Evolutionary conservation across 2,329 filamentous ascomycete genomes (phyloP).

Genomic region (Phoma sp.): DNA sequence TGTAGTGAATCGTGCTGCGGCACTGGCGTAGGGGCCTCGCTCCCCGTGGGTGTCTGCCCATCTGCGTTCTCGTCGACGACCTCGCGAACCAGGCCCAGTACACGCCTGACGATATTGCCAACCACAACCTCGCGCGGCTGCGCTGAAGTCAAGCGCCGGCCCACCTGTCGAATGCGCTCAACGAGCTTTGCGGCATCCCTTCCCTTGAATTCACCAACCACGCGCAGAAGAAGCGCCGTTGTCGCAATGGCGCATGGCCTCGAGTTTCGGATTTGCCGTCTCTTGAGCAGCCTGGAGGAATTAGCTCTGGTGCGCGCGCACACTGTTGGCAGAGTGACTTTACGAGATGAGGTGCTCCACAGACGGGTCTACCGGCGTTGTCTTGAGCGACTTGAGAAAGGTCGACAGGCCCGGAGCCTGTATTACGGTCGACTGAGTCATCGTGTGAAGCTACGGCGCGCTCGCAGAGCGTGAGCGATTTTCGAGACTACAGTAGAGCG

Average conservation of each 20-base stretch:
- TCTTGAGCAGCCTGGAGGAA: constrained; percentile 76
- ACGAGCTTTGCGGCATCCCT: constrained; percentile 80
- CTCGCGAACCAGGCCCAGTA: constrained; percentile 89
- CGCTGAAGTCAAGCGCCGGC: constrained; percentile 78
- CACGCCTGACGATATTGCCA: constrained; percentile 90
- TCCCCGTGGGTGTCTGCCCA: constrained; percentile 63
- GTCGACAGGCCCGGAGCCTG: constrained; percentile 76
- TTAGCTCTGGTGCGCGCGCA: constrained; percentile 4
- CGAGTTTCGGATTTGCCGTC: constrained; percentile 86
- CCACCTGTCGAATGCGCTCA: constrained; percentile 79
- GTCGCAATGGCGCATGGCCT: constrained; percentile 91
- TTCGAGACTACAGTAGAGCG: constrained; percentile 1
- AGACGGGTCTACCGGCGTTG: constrained; percentile 77
- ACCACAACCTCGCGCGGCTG: constrained; percentile 91
- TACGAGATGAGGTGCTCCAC: constrained; percentile 86
- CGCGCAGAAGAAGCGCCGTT: constrained; percentile 83
- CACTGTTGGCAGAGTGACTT: constrained; percentile 41
- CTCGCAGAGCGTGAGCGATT: background rate
- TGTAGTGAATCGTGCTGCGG: constrained; percentile 43
- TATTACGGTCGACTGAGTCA: constrained; percentile 38
- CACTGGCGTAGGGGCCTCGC: constrained; percentile 57
- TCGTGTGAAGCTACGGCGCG: constrained; percentile 6
- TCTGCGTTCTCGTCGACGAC: constrained; percentile 84
- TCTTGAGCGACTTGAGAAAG: constrained; percentile 77
- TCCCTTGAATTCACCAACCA: constrained; percentile 83